Base-by-base conservation (phyloP, 176 grass and related monocot genomes). In the Guadua angustifolia region DNA sequence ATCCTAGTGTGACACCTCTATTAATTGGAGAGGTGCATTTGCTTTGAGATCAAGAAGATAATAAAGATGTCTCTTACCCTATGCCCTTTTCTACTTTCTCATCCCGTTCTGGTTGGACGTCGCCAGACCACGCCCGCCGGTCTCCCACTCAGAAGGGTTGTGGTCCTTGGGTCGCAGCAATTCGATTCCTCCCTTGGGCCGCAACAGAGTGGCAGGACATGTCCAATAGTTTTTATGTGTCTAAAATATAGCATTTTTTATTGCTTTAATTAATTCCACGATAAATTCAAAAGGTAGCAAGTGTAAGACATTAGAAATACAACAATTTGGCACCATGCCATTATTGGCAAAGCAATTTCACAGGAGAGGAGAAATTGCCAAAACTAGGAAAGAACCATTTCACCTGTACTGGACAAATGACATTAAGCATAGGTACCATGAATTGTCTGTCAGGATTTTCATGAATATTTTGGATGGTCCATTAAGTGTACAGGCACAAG, bases 261-360 rank as follows among this genome's bases (percentile, higher is more conserved):
- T 29, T 61, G 58, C 22, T 61, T 61, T 61, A 29, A 24, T 61
- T 61, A 25, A 61, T 26, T 61, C 11, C 58, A 61, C 0, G 43
- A 9, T 67, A 46, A n/a, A 76, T 13, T 12, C 60, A 35, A 52
- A 67, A 9, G 6, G 1, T 6, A 0, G 10, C 5, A 35, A 61
- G 9, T 60, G 55, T 15, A 83, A 62, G 55, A n/a, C 32, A 71
- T 45, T 18, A 52, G n/a, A 81, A 42, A 61, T 44, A 43, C 39
- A 33, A 19, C 14, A 64, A 6, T 25, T 64, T 66, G 47, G 29
- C 33, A 83, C 15, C 16, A 60, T 22, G 3, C 8, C 32, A 64
- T 35, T 52, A 39, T 25, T 17, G 25, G 67, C 35, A 44, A 44
- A 52, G 38, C 21, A 74, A 9, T 38, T 46, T 12, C 3, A 74